These are phyloP conservation scores for Dissophora ornata DNA, from an alignment of 192 early-diverging fungal species.

Conservation along the genomic window DNA sequence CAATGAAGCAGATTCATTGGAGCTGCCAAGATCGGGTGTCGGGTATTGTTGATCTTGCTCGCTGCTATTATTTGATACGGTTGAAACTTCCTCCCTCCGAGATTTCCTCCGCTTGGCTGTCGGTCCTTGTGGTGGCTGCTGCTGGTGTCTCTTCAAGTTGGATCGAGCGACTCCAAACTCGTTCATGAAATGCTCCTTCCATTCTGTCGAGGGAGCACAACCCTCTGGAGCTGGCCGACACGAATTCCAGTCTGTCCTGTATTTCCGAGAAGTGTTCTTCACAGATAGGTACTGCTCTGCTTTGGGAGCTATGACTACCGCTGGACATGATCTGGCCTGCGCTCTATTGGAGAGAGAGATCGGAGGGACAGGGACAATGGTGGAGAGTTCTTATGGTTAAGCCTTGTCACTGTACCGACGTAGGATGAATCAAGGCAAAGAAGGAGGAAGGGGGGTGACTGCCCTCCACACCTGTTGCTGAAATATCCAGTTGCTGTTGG, in stretches of 20 bases:
- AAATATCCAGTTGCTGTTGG: no score
- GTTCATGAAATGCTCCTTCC: slow-evolving; percentile 38
- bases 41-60: not conserved
- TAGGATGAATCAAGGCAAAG: not conserved
- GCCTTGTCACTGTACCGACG: no score
- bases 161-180: slow-evolving; percentile 17
- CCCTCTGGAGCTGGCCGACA: slow-evolving; percentile 46
- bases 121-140: not conserved
- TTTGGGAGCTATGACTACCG: slow-evolving; percentile 25
- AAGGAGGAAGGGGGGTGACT: no score
- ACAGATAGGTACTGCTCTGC: slow-evolving; percentile 29
- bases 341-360: no score
- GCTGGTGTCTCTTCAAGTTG: slow-evolving; percentile 7
- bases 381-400: no score
- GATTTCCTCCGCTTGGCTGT: slow-evolving; percentile 1
- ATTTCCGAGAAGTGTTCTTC: slow-evolving; percentile 44
- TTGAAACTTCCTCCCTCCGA: not conserved
- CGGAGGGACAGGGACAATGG: no score
- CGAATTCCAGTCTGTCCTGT: slow-evolving; percentile 40
- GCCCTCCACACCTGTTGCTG: no score
- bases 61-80: not conserved
- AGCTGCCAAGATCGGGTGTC: not conserved
- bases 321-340: slow-evolving; percentile 37
- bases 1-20: no score
- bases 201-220: slow-evolving; percentile 35